Evolutionary conservation across 768 basidiomycete genomes (phyloP).

Genomic region (Kwoniella heveanensis): DNA sequence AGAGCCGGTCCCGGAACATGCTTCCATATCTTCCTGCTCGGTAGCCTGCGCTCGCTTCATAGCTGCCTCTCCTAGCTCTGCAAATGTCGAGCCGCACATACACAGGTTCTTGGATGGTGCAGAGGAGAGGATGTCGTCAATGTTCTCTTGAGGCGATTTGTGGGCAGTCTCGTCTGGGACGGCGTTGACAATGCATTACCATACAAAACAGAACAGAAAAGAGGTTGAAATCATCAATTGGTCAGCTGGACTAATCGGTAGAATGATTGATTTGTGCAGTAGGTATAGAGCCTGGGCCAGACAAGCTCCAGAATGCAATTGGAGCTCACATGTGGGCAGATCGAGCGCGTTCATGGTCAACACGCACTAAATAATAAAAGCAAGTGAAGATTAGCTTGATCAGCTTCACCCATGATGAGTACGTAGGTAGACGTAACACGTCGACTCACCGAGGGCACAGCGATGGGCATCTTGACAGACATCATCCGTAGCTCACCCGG

Average conservation of each 20-base stretch:
- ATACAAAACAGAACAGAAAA: no score
- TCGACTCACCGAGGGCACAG: slow-evolving; percentile 49
- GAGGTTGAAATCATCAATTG: background rate
- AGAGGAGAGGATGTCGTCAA: slow-evolving; percentile 33
- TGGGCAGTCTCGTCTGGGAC: slow-evolving; percentile 21
- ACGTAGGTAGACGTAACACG: no score
- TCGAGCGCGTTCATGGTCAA: slow-evolving; percentile 28
- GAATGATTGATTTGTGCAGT: no score
- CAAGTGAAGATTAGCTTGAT: no score
- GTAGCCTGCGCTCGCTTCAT: slow-evolving; percentile 31
- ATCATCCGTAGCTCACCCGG: slow-evolving; percentile 53
- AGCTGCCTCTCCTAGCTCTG: slow-evolving; percentile 42
- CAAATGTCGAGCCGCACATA: slow-evolving; percentile 43
- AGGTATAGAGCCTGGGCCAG: no score
- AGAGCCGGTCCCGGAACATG: background rate
- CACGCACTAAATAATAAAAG: slow-evolving; percentile 18
- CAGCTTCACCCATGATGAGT: no score
- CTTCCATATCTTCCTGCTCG: slow-evolving; percentile 32
- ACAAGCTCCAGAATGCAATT: background rate
- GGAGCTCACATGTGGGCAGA: slow-evolving; percentile 37
- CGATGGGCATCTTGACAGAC: slow-evolving; percentile 39
- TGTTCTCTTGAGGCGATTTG: slow-evolving; percentile 14
- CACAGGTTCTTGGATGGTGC: slow-evolving; percentile 31
- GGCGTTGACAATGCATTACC: no score
- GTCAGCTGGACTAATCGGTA: slow-evolving; percentile 1